These are phyloP conservation scores for Malus fusca DNA, from an alignment of 306 rosid species.

Conservation along the genomic window DNA sequence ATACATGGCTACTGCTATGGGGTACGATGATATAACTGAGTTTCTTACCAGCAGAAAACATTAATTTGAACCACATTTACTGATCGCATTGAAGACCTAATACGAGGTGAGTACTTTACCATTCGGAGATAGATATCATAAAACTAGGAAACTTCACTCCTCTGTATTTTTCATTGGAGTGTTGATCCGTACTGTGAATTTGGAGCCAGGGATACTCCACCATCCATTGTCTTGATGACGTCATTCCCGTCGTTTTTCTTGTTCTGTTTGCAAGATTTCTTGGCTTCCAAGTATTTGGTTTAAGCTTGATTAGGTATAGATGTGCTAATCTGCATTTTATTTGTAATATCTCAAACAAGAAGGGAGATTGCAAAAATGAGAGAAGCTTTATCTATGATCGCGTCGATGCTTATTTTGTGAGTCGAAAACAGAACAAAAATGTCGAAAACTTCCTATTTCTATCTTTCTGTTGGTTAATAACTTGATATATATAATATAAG, in stretches of 20 bases:
- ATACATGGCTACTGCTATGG: constrained; percentile 54
- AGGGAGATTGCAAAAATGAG: background rate
- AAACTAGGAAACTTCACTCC: no score
- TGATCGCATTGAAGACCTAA: background rate
- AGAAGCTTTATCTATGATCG: background rate
- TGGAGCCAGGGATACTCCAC: constrained; percentile 20
- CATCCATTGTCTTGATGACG: constrained; percentile 15
- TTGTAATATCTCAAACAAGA: background rate
- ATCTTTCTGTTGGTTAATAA: constrained; percentile 1
- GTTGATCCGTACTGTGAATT: no score
- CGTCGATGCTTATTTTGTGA: background rate
- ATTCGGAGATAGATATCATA: no score
- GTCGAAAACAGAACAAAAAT: background rate
- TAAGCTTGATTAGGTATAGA: background rate
- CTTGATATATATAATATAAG: background rate
- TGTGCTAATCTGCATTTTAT: background rate
- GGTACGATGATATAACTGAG: constrained; percentile 36
- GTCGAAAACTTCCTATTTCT: background rate
- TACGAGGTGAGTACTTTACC: background rate
- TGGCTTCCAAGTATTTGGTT: background rate
- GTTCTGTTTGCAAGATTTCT: background rate
- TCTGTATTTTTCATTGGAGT: no score
- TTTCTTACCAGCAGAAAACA: constrained; percentile 49
- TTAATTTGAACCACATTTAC: background rate
- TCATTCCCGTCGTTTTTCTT: background rate